Conservation (phyloP, 306 rosid genomes). For the Cercis canadensis region DNA sequence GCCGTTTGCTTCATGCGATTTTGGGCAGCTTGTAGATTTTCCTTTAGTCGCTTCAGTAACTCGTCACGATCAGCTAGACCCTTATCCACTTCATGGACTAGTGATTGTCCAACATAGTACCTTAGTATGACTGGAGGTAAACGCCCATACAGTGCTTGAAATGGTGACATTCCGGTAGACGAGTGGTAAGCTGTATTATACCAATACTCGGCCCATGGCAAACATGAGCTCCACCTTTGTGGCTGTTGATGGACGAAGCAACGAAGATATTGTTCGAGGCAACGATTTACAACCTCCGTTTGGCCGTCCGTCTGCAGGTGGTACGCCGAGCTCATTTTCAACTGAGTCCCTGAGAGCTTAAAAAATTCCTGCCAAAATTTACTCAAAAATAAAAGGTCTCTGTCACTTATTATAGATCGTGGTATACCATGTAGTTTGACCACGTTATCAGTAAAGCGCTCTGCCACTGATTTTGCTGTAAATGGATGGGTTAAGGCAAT, state of each 20-base stretch:
- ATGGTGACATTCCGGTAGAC: neutral
- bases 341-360: neutral
- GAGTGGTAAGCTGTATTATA: neutral
- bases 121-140: neutral
- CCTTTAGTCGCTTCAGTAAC: neutral
- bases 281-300: neutral
- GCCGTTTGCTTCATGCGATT: neutral
- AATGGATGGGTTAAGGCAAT: no score
- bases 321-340: neutral
- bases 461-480: neutral
- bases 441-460: neutral
- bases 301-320: neutral
- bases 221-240: neutral
- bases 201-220: neutral
- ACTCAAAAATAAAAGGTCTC: neutral
- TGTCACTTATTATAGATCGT: neutral
- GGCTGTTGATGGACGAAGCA: neutral
- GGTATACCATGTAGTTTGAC: neutral
- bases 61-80: neutral
- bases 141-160: neutral
- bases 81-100: neutral
- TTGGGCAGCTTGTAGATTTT: neutral
- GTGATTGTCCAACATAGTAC: neutral
- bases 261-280: neutral
- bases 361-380: neutral